Evolutionary conservation across 1,284 basidiomycete species (phyloP).

Genomic region (Naganishia cerealis): DNA sequence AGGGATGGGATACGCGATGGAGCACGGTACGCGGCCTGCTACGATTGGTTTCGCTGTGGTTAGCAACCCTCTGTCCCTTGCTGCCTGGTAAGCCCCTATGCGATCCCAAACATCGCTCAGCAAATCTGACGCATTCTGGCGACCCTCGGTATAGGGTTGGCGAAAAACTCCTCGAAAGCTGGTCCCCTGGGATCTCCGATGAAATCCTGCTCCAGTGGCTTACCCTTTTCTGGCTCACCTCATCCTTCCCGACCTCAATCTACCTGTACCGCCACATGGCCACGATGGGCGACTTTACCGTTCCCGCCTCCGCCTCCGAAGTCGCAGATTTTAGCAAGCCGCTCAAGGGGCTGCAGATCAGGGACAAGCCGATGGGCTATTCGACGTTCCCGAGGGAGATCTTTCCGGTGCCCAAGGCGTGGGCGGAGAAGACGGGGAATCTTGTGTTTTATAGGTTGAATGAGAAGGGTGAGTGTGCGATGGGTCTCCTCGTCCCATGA

Average conservation of each 20-base stretch:
- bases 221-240: conserved; percentile 55
- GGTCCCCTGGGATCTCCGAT: conserved; percentile 48
- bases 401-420: conserved; percentile 48
- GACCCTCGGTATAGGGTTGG: conserved; percentile 46
- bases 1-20: conserved; percentile 41
- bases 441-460: conserved; percentile 51
- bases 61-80: conserved; percentile 50
- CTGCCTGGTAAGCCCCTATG: conserved; percentile 48
- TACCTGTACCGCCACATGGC: conserved; percentile 51
- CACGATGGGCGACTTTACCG: conserved; percentile 44
- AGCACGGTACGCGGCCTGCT: conserved; percentile 51
- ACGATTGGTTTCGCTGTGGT: conserved; percentile 54
- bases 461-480: conserved; percentile 44
- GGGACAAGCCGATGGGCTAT: conserved; percentile 51
- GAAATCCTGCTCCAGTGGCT: conserved; percentile 48
- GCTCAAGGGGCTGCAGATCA: conserved; percentile 39
- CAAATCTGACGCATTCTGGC: neutral
- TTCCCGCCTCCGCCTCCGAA: conserved; percentile 10
- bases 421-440: conserved; percentile 48
- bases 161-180: conserved; percentile 52
- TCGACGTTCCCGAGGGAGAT: conserved; percentile 53
- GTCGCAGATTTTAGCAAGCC: conserved; percentile 37
- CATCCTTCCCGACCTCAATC: conserved; percentile 53
- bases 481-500: neutral
- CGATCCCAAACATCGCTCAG: neutral